Evolutionary conservation across 805 yeast species (phyloP).

Genomic region (Candida endomychidarum): DNA sequence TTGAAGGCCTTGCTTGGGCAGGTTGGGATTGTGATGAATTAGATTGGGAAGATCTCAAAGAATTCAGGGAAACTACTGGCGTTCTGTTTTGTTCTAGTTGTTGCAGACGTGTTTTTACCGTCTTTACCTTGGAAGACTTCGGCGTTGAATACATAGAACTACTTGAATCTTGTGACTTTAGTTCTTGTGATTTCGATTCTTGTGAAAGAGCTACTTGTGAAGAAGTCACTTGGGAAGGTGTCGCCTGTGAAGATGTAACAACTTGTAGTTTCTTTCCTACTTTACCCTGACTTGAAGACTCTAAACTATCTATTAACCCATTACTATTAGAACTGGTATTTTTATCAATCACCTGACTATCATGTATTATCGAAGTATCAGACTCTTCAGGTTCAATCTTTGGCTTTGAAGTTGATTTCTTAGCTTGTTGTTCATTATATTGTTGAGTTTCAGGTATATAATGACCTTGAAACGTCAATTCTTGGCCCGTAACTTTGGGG

Average conservation of each 20-base stretch:
- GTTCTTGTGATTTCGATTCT: too few species aligned
- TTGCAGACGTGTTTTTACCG: too few species aligned
- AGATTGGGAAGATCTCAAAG: too few species aligned
- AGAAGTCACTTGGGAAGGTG: neutral
- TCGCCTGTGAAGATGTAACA: neutral
- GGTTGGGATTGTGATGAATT: too few species aligned
- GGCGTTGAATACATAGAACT: too few species aligned
- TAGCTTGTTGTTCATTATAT: neutral
- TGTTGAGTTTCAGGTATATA: conserved; percentile 8
- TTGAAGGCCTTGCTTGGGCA: too few species aligned
- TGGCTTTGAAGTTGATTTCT: neutral
- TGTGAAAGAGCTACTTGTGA: neutral
- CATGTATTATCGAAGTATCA: neutral
- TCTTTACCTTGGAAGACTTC: too few species aligned
- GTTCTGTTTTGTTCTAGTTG: too few species aligned
- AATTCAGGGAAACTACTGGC: too few species aligned
- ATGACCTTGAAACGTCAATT: conserved; percentile 6
- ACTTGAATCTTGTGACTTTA: too few species aligned
- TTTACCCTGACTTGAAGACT: too few species aligned
- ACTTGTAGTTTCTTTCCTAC: neutral
- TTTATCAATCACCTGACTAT: neutral
- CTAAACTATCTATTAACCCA: neutral
- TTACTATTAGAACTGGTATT: neutral
- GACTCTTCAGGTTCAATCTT: neutral
- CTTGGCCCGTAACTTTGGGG: conserved; percentile 6